Conservation (phyloP, 306 rosid genomes). For the Prinsepia uniflora region DNA sequence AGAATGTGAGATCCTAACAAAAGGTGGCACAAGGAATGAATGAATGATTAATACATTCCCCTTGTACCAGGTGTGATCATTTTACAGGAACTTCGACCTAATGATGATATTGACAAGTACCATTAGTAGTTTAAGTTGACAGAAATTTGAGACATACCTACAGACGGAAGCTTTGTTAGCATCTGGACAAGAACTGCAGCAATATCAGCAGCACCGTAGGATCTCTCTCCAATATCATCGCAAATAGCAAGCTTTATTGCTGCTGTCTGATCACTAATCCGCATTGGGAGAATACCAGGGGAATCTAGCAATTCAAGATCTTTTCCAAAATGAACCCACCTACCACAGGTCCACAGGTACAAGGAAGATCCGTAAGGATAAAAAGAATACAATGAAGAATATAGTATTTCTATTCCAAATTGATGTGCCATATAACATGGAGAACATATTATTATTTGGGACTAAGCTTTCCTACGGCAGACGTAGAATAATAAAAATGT, state of each 20-base stretch:
- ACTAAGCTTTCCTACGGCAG: too few relatives aligned
- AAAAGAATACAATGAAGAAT: neutral
- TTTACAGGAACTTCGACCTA: neutral
- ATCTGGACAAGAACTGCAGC: conserved; percentile 91
- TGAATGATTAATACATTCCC: neutral
- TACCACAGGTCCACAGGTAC: conserved; percentile 28
- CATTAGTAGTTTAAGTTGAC: neutral
- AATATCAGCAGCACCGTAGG: conserved; percentile 75
- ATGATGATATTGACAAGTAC: neutral
- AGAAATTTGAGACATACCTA: conserved; percentile 45
- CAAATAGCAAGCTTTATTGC: conserved; percentile 97
- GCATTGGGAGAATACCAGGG: conserved; percentile 91
- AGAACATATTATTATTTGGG: neutral
- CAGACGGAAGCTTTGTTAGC: conserved; percentile 65
- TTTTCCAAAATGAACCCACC: conserved; percentile 95
- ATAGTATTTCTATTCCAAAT: conserved; percentile 1
- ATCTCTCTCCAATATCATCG: conserved; percentile 93
- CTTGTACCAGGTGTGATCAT: neutral
- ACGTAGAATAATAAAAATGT: too few relatives aligned
- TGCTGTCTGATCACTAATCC: conserved; percentile 90
- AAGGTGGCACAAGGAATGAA: neutral
- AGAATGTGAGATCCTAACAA: neutral
- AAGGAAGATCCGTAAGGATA: neutral
- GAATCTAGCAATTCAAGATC: conserved; percentile 93
- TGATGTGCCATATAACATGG: neutral